A percentile compares a stretch with the other conserved stretches of the same genome.
Evolutionary conservation across 1,284 basidiomycete species (phyloP).

Genomic region (Tilletia walkeri): DNA sequence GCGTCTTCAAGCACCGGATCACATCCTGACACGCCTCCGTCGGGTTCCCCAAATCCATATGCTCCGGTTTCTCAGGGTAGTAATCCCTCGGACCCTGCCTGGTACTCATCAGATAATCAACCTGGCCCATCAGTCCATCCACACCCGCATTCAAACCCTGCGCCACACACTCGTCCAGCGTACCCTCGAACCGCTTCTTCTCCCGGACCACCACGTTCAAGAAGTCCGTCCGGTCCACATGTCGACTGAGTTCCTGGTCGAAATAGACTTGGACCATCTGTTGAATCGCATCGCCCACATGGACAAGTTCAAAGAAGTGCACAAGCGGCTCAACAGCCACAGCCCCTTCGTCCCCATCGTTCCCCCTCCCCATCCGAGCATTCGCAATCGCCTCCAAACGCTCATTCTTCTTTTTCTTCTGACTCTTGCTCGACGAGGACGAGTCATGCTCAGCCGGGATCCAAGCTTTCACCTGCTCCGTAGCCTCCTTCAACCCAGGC

Average conservation of each 20-base stretch:
- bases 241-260: slow-evolving; percentile 74
- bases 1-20: slow-evolving; percentile 79
- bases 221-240: slow-evolving; percentile 72
- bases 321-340: slow-evolving; percentile 75
- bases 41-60: slow-evolving; percentile 62
- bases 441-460: slow-evolving; percentile 78
- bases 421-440: slow-evolving; percentile 60
- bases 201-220: slow-evolving; percentile 88
- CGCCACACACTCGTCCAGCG: slow-evolving; percentile 88
- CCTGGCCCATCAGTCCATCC: slow-evolving; percentile 93
- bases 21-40: slow-evolving; percentile 82
- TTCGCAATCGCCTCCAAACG: slow-evolving; percentile 7
- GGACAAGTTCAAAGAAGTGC: slow-evolving; percentile 96
- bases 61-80: slow-evolving; percentile 65
- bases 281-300: slow-evolving; percentile 94
- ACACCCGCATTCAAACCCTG: slow-evolving; percentile 89
- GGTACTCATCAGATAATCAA: slow-evolving; percentile 85
- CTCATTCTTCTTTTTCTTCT: slow-evolving; percentile 10
- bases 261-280: slow-evolving; percentile 97
- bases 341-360: neutral
- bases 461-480: slow-evolving; percentile 68
- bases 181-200: slow-evolving; percentile 91
- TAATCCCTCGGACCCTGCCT: slow-evolving; percentile 83
- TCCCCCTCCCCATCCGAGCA: slow-evolving; percentile 14
- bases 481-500: slow-evolving; percentile 78